Percentiles rank a stretch among this genome's conserved stretches.
These are phyloP conservation scores for Aurifilum marmelostoma DNA, from an alignment of 2,329 filamentous ascomycete species.

Conservation along the genomic window DNA sequence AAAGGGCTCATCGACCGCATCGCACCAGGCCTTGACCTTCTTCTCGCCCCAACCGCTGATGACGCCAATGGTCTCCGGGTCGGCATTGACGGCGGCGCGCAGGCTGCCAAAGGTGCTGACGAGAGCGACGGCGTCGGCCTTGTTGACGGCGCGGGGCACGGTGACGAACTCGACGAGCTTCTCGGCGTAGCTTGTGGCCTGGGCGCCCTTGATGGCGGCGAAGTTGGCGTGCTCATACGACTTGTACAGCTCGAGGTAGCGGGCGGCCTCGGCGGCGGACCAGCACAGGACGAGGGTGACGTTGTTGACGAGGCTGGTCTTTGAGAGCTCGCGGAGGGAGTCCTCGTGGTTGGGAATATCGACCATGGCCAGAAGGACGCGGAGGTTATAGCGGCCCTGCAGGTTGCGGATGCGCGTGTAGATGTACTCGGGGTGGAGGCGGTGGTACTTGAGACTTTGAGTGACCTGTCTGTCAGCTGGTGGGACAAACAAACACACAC, in stretches of 20 bases:
- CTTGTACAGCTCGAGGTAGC: conserved; percentile 95
- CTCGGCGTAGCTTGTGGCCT: conserved; percentile 82
- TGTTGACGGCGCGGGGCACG: conserved; percentile 86
- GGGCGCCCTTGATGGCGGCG: conserved; percentile 81
- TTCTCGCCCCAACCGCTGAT: conserved; percentile 95
- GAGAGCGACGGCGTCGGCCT: conserved; percentile 87
- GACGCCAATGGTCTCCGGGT: conserved; percentile 79
- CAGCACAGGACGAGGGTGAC: conserved; percentile 91
- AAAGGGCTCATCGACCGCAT: conserved; percentile 83
- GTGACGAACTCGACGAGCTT: conserved; percentile 92
- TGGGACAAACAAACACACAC: neutral
- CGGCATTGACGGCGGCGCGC: conserved; percentile 82
- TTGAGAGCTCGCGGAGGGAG: conserved; percentile 83
- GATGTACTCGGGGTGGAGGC: conserved; percentile 95
- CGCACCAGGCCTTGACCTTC: conserved; percentile 87
- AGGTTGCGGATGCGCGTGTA: conserved; percentile 88
- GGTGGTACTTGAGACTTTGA: conserved; percentile 87
- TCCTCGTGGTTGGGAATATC: conserved; percentile 96
- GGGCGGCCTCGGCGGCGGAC: conserved; percentile 89
- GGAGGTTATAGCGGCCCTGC: conserved; percentile 82
- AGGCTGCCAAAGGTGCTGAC: conserved; percentile 92
- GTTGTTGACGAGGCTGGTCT: conserved; percentile 90
- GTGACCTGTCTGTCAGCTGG: neutral
- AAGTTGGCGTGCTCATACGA: conserved; percentile 84
- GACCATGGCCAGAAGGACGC: conserved; percentile 86